Evolutionary conservation across 2,329 filamentous ascomycete species (phyloP).

Genomic region (Phaeosphaeria sp.): DNA sequence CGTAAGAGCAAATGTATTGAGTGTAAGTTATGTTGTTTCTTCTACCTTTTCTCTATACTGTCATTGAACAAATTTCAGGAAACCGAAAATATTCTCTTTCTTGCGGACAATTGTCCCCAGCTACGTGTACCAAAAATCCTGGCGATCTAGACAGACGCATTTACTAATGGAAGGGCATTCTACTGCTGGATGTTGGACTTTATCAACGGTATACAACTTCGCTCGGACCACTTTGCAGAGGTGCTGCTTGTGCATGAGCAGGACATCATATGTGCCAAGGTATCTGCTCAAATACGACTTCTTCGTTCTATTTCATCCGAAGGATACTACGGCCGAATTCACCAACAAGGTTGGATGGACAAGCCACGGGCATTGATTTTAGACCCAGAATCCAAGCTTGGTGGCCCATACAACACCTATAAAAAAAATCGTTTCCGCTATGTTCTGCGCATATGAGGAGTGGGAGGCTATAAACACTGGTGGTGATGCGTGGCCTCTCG

Average conservation of each 20-base stretch:
- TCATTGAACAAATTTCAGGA: no score
- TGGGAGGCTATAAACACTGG: no score
- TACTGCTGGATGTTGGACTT: not conserved
- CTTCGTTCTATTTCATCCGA: not conserved
- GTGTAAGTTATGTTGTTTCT: no score
- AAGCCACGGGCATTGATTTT: not conserved
- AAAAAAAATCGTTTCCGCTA: not conserved
- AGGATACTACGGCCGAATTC: not conserved
- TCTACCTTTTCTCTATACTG: no score
- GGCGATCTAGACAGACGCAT: slow-evolving; percentile 3
- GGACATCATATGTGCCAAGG: not conserved
- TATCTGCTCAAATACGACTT: not conserved
- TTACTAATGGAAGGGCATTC: not conserved
- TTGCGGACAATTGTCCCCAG: not conserved
- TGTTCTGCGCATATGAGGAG: not conserved
- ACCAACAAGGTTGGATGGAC: not conserved
- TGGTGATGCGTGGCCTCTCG: no score
- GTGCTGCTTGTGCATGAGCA: not conserved
- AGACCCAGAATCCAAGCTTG: not conserved
- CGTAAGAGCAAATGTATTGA: no score
- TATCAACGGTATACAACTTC: not conserved
- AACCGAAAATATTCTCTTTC: not conserved
- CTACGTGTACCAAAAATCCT: not conserved
- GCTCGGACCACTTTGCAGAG: not conserved
- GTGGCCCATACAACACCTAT: not conserved